Base-by-base conservation (phyloP, 495 filamentous ascomycete species). In the Evernia prunastri region DNA sequence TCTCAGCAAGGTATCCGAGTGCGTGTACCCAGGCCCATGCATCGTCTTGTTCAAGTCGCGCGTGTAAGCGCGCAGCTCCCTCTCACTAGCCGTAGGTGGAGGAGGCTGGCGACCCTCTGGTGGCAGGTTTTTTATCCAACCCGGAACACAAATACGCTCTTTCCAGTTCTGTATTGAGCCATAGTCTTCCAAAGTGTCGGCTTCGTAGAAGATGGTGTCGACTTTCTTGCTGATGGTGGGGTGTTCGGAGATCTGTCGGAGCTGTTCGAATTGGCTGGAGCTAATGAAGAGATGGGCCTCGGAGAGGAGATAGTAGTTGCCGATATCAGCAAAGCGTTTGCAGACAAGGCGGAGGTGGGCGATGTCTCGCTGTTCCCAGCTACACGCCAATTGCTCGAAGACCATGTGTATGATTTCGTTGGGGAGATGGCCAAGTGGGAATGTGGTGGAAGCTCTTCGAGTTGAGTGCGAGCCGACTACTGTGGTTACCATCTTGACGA, bases 221-320 rank as follows among this genome's bases (percentile, higher is more conserved):
- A 63, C 39, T 23, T 57, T 27, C 56, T 57, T 18, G 23, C 37
- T 31, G 0, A 63, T 40, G 20, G n/a, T 27, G 25, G 49, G 61
- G n/a, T 63, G 51, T 23, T 63, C 51, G 17, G 49, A 56, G 25
- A 57, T 63, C 25, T n/a, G 10, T 15, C 25, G 39, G 20, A 63
- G 37, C n/a, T 45, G 39, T 23, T 47, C 27, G 27, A 63, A 63
- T n/a, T 42, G 27, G 29, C 49, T 56, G 18, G 23, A 12, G n/a
- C 57, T 63, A 27, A 56, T 31, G 17, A 63, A 23, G 3, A 57
- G 53, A 17, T 56, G 37, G 27, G 18, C 51, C 35, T 57, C 20
- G 11, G 39, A 18, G 36, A 57, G 25, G 27, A 63, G 49, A 27
- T 56, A 57, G n/a, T 25, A 9, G n/a, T 23, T 20, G 23, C 25